phyloP scores from a whole-genome alignment of 768 basidiomycete genomes.

The Leccinum aurantiacum region DNA sequence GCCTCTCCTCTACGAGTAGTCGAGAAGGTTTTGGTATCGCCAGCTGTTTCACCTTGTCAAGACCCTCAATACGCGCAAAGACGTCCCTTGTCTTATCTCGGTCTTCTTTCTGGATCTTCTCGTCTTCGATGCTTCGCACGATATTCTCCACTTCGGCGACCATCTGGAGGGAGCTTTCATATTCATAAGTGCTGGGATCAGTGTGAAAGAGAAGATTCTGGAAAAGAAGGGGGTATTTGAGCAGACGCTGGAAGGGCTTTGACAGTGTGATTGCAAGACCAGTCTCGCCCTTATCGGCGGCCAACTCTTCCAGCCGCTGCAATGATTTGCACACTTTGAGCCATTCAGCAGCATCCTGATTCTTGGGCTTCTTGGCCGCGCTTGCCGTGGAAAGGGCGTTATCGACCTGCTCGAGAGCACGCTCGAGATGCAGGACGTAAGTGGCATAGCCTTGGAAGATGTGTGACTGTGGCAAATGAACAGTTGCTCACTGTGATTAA shows the following conservation, averaged over 20 bases:
- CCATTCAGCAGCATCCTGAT: slow-evolving; percentile 79
- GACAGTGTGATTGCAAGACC: slow-evolving; percentile 93
- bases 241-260: slow-evolving; percentile 94
- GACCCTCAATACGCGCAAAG: slow-evolving; percentile 92
- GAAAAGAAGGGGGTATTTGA: slow-evolving; percentile 96
- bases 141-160: slow-evolving; percentile 96
- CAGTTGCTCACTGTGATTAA: slow-evolving; percentile 7
- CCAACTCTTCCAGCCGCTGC: slow-evolving; percentile 75
- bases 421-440: slow-evolving; percentile 92
- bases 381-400: slow-evolving; percentile 63
- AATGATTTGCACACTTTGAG: slow-evolving; percentile 72
- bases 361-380: slow-evolving; percentile 73
- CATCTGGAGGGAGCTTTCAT: slow-evolving; percentile 94
- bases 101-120: slow-evolving; percentile 96
- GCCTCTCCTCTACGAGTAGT: slow-evolving; percentile 80
- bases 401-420: slow-evolving; percentile 86
- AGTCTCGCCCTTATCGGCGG: slow-evolving; percentile 87
- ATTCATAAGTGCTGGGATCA: slow-evolving; percentile 96
- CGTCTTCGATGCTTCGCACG: slow-evolving; percentile 95
- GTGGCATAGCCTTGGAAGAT: slow-evolving; percentile 93
- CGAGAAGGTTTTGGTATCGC: slow-evolving; percentile 89
- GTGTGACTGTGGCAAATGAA: slow-evolving; percentile 62
- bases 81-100: slow-evolving; percentile 94
- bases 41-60: slow-evolving; percentile 91
- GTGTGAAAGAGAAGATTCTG: slow-evolving; percentile 97